Base-by-base conservation (phyloP, 306 rosid genomes). In the Argentina anserina region DNA sequence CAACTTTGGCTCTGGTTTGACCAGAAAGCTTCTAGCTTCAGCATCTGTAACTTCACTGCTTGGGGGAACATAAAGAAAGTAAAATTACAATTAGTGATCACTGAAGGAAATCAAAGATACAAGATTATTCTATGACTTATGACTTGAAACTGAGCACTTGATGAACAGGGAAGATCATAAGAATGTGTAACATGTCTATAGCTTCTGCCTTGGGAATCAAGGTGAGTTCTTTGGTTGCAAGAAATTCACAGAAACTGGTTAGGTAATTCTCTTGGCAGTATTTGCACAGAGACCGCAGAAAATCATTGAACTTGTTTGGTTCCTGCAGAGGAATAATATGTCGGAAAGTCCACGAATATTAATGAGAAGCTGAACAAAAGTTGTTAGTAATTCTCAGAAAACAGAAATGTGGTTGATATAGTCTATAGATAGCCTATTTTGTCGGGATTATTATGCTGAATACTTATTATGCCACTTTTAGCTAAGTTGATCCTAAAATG, bases 271-370 rank as follows among this genome's bases (percentile, higher is more conserved):
- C 86, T 71, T 28, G 63, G 79, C 90, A 89, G 89, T 83, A 91
- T 40, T 81, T 80, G 83, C 79, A 86, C 37, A 94, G 83, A 75
- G 72, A 69, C 71, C 10, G 81, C 39, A 91, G 85, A 65, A 91
- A 91, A 84, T 88, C 80, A 26, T 94, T 94, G 91, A 94, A 91
- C 75, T 82, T 85, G 67, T 89, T 91, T 3, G 97, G 97, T 84
- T 94, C 98, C 98, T 94, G 84, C 73, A 70, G 18, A 68, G 15
- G 47, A 71, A 1, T n/a, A 70, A 62, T 11, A 28, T 40, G 10
- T 64, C 2, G 5, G 47, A 21, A 23, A 13, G 28, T 34, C 3
- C 3, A 55, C 23, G 26, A 0, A 23, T 33, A 33, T 33, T 33
- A 33, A 33, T 33, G n/a, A 33, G 2, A 8, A 43, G 34, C 2